Evolutionary conservation across 306 rosid species (phyloP).

Genomic region (Crotalaria pallida): DNA sequence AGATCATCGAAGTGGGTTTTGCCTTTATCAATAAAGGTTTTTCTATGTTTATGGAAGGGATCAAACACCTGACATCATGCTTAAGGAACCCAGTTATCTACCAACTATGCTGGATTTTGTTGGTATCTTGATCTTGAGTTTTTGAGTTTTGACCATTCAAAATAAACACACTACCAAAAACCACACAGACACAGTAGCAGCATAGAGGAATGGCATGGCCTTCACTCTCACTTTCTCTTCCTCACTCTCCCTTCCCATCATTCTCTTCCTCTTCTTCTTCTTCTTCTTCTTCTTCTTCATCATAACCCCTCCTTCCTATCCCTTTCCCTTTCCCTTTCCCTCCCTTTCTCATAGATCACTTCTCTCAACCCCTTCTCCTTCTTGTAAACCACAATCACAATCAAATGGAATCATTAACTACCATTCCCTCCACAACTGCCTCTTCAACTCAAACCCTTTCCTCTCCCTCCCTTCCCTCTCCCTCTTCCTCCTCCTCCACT

Average conservation of each 20-base stretch:
- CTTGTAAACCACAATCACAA: slow-evolving; percentile 23
- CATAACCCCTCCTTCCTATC: neutral
- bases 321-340: neutral
- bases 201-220: slow-evolving; percentile 70
- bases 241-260: slow-evolving; percentile 4
- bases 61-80: too few relatives aligned
- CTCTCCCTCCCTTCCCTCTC: slow-evolving; percentile 49
- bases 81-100: too few relatives aligned
- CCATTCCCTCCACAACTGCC: neutral
- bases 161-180: too few relatives aligned
- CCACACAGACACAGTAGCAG: too few relatives aligned
- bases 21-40: too few relatives aligned
- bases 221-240: slow-evolving; percentile 21
- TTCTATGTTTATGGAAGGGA: too few relatives aligned
- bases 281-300: too few relatives aligned
- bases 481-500: slow-evolving; percentile 58
- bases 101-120: too few relatives aligned
- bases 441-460: slow-evolving; percentile 34
- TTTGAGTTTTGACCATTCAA: too few relatives aligned
- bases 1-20: too few relatives aligned
- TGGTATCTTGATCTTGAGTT: too few relatives aligned
- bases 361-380: neutral
- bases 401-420: slow-evolving; percentile 57
- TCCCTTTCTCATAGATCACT: slow-evolving; percentile 44
- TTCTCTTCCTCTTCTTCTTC: neutral